These are phyloP conservation scores for Thermothielavioides terrestris DNA, from an alignment of 495 filamentous ascomycete genomes.

Conservation along the genomic window DNA sequence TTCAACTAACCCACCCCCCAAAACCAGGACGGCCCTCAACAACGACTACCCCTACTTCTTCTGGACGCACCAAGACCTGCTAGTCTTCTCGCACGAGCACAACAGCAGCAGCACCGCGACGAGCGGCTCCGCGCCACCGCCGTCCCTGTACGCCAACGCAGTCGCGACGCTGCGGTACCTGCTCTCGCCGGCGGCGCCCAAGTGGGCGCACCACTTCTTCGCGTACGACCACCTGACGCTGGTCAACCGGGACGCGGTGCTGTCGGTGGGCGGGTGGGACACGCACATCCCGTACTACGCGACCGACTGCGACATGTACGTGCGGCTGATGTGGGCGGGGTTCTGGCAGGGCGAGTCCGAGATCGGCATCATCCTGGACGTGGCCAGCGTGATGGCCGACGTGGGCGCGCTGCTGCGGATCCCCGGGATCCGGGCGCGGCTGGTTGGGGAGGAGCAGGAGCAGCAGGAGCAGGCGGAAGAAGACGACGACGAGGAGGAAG, in stretches of 20 bases:
- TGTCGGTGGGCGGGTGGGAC: conserved; percentile 52
- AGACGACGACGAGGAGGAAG: conserved; percentile 7
- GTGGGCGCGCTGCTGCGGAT: conserved; percentile 38
- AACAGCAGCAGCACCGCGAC: conserved; percentile 20
- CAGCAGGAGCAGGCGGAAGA: conserved; percentile 17
- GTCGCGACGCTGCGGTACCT: conserved; percentile 35
- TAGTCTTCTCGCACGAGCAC: conserved; percentile 41
- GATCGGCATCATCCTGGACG: conserved; percentile 44
- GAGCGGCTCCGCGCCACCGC: conserved; percentile 24
- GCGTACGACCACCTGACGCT: conserved; percentile 50
- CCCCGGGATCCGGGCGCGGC: conserved; percentile 17
- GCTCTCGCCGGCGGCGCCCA: conserved; percentile 14
- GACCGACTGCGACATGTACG: conserved; percentile 42
- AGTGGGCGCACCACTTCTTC: conserved; percentile 49
- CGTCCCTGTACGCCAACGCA: conserved; percentile 42
- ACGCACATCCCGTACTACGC: conserved; percentile 51
- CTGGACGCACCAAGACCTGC: conserved; percentile 53
- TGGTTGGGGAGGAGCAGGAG: conserved; percentile 21
- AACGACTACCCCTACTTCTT: conserved; percentile 47
- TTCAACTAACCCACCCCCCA: conserved; percentile 8
- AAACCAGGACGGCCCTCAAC: conserved; percentile 31
- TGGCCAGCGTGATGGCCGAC: conserved; percentile 38
- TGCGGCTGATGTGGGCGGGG: conserved; percentile 44
- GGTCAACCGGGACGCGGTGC: conserved; percentile 44
- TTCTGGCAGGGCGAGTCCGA: conserved; percentile 39